These are phyloP conservation scores for Mortierella sp. DNA, from an alignment of 371 early-diverging fungal species.

Conservation along the genomic window DNA sequence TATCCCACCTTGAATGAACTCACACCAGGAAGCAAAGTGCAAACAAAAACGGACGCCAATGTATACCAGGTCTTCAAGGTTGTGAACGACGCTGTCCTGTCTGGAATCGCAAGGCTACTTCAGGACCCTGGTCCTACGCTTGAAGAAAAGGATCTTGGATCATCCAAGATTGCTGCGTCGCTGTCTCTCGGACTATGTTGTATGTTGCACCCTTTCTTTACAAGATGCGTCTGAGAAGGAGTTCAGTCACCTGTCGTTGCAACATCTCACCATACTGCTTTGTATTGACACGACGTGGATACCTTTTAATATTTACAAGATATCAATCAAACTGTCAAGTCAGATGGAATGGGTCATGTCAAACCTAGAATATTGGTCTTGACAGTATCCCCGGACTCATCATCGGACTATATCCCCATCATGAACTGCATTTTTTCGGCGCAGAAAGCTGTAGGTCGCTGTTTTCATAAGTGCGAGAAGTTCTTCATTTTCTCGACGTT, in stretches of 20 bases:
- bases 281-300: too few relatives aligned
- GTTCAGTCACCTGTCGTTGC: too few relatives aligned
- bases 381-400: conserved; percentile 87
- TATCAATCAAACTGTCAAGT: conserved; percentile 71
- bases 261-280: too few relatives aligned
- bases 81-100: conserved; percentile 67
- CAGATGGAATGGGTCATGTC: conserved; percentile 68
- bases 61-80: conserved; percentile 72
- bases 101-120: conserved; percentile 59
- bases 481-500: background rate
- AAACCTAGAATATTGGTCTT: conserved; percentile 88
- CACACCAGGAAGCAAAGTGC: conserved; percentile 37
- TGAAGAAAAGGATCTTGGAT: conserved; percentile 59
- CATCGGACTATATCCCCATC: conserved; percentile 91
- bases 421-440: conserved; percentile 98
- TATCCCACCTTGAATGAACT: conserved; percentile 61
- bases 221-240: background rate
- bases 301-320: conserved; percentile 56
- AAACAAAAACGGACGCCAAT: conserved; percentile 61
- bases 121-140: conserved; percentile 57
- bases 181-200: conserved; percentile 39
- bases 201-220: conserved; percentile 7
- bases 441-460: conserved; percentile 78
- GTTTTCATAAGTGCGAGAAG: background rate
- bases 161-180: conserved; percentile 43